A percentile compares a stretch with the other conserved stretches of the same genome.
These are phyloP conservation scores for Oryza meyeriana DNA, from an alignment of 176 grass and related monocot genomes.

Conservation along the genomic window DNA sequence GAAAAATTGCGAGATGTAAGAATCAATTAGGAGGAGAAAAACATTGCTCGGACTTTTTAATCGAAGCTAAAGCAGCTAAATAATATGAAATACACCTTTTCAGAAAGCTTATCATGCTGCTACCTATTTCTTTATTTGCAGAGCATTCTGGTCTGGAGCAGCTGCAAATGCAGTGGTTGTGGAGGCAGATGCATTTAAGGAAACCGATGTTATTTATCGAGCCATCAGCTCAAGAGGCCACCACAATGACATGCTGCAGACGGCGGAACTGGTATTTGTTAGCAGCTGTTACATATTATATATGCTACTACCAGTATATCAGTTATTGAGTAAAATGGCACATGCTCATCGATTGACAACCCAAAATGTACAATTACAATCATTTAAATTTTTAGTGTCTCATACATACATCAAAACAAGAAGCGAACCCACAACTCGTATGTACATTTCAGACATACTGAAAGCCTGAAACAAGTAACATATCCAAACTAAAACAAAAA, in stretches of 20 bases:
- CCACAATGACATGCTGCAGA: conserved; percentile 90
- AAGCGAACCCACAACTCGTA: not conserved
- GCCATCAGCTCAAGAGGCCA: conserved; percentile 92
- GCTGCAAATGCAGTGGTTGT: conserved; percentile 76
- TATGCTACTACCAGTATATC: not conserved
- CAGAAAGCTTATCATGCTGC: not conserved
- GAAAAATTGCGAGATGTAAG: not conserved
- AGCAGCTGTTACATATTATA: not conserved
- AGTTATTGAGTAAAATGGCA: not conserved
- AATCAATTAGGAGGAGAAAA: not conserved
- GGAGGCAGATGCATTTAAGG: conserved; percentile 95
- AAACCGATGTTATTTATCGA: conserved; percentile 76
- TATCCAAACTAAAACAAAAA: not conserved
- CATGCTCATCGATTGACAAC: not conserved
- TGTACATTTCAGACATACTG: not conserved
- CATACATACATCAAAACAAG: not conserved
- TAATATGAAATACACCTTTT: not conserved
- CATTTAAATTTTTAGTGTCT: too few species aligned
- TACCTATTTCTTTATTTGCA: conserved; percentile 34
- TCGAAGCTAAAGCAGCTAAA: not conserved
- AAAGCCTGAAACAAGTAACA: not conserved
- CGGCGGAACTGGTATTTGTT: conserved; percentile 72
- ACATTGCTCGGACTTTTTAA: not conserved
- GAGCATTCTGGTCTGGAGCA: conserved; percentile 79
- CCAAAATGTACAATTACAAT: not conserved